Evolutionary conservation across 2,329 filamentous ascomycete species (phyloP).

Genomic region (Cladophialophora chaetospira): DNA sequence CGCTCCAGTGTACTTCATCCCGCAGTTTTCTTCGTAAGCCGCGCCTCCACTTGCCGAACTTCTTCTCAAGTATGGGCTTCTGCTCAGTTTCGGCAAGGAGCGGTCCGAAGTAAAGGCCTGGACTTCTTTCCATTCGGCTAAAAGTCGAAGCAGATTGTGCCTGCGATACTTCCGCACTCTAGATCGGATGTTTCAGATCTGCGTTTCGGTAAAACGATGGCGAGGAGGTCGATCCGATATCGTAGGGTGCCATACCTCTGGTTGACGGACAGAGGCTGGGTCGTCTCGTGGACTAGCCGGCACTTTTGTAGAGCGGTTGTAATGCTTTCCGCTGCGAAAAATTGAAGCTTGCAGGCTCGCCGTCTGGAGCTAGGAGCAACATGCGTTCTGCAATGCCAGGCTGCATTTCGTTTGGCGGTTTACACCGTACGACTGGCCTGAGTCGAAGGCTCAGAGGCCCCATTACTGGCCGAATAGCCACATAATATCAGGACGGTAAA

Average conservation of each 20-base stretch:
- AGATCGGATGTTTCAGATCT: background rate
- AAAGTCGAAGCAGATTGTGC: background rate
- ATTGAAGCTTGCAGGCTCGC: background rate
- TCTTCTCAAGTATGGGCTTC: background rate
- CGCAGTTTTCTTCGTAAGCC: too few species aligned
- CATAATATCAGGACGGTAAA: background rate
- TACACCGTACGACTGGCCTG: conserved; percentile 16
- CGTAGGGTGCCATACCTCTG: too few species aligned
- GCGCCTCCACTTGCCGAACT: too few species aligned
- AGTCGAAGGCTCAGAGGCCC: background rate
- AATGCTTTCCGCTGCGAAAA: too few species aligned
- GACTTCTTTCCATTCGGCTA: background rate
- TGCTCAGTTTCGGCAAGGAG: background rate
- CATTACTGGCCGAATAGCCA: conserved; percentile 4
- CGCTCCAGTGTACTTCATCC: too few species aligned
- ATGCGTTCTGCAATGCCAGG: conserved; percentile 8
- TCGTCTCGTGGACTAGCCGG: background rate
- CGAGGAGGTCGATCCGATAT: too few species aligned
- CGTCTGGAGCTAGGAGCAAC: background rate
- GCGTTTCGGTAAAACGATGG: background rate
- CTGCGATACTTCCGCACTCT: background rate
- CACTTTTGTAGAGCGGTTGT: background rate
- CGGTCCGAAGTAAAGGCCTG: background rate
- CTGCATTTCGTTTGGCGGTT: conserved; percentile 10
- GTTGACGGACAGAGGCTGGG: too few species aligned